Conservation (phyloP, 2,329 filamentous ascomycete species). For the Monosporascus sp. region DNA sequence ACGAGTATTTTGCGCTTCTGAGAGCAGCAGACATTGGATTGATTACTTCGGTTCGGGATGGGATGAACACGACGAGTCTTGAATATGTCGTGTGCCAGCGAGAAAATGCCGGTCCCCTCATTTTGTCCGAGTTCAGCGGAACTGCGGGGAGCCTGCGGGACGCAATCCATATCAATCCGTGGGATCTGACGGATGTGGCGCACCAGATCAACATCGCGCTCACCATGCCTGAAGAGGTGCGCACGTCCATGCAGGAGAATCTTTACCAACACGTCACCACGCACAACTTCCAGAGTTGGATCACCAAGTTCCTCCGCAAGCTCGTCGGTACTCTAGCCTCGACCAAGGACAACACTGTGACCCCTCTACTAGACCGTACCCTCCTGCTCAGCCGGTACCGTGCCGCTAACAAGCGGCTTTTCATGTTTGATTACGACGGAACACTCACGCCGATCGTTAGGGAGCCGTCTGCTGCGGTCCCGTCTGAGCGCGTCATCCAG, state of each 20-base stretch:
- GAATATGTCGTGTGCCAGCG: constrained; percentile 94
- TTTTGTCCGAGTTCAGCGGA: constrained; percentile 94
- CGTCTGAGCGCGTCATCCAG: constrained; percentile 74
- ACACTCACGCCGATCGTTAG: constrained; percentile 93
- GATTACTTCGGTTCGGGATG: constrained; percentile 92
- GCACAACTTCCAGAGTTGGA: constrained; percentile 85
- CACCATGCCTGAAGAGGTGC: constrained; percentile 64
- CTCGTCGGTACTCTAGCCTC: constrained; percentile 76
- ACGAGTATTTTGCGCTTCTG: constrained; percentile 93
- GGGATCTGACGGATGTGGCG: constrained; percentile 82
- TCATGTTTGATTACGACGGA: constrained; percentile 99
- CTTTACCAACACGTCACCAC: constrained; percentile 81
- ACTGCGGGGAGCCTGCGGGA: constrained; percentile 80
- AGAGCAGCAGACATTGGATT: constrained; percentile 85
- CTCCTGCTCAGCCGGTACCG: constrained; percentile 70
- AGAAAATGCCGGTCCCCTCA: constrained; percentile 78
- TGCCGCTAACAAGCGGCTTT: constrained; percentile 70
- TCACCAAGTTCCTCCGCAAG: constrained; percentile 70
- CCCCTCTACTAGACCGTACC: constrained; percentile 73
- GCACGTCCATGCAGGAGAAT: constrained; percentile 62
- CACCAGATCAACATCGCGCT: constrained; percentile 77
- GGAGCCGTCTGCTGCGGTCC: constrained; percentile 83
- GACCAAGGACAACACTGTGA: constrained; percentile 68
- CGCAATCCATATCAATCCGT: constrained; percentile 95
- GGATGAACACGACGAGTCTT: constrained; percentile 95